Percentiles rank a stretch among this genome's conserved stretches.
Evolutionary conservation across 805 yeast species (phyloP).

Genomic region (Jamesozyma piceae): DNA sequence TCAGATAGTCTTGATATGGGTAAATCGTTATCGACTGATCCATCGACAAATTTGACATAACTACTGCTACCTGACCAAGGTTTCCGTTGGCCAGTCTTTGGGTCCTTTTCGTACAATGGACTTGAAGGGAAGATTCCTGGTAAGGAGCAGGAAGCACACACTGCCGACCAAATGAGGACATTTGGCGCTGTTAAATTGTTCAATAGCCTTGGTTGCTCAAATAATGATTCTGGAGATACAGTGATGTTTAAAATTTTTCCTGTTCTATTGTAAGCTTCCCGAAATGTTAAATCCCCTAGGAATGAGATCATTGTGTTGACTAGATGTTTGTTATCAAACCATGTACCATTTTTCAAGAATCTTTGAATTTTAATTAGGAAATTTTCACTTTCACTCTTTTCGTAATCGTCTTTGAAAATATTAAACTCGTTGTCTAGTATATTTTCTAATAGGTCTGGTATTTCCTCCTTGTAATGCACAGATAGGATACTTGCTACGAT

Average conservation of each 20-base stretch:
- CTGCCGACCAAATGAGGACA: conserved; percentile 75
- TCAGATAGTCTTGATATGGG: conserved; percentile 84
- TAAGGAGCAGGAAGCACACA: conserved; percentile 83
- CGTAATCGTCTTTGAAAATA: conserved; percentile 49
- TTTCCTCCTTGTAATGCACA: conserved; percentile 68
- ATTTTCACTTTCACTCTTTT: conserved; percentile 42
- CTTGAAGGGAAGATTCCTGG: conserved; percentile 85
- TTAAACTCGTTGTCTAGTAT: conserved; percentile 35
- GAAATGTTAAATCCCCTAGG: conserved; percentile 81
- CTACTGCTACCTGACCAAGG: conserved; percentile 70
- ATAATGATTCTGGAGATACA: conserved; percentile 79
- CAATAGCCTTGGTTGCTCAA: conserved; percentile 79
- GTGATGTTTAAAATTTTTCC: conserved; percentile 85
- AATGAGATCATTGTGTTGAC: conserved; percentile 63
- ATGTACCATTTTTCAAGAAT: conserved; percentile 73
- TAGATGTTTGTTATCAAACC: conserved; percentile 69
- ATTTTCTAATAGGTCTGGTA: conserved; percentile 41
- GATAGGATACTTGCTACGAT: conserved; percentile 85
- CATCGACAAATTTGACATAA: conserved; percentile 82
- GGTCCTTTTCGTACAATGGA: conserved; percentile 71
- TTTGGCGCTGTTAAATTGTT: conserved; percentile 72
- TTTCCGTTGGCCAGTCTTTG: conserved; percentile 56
- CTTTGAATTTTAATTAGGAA: conserved; percentile 42
- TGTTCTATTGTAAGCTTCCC: conserved; percentile 87
- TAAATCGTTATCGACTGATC: conserved; percentile 86